Conservation (phyloP, 257 asterid species). For the Linaria vulgaris region DNA sequence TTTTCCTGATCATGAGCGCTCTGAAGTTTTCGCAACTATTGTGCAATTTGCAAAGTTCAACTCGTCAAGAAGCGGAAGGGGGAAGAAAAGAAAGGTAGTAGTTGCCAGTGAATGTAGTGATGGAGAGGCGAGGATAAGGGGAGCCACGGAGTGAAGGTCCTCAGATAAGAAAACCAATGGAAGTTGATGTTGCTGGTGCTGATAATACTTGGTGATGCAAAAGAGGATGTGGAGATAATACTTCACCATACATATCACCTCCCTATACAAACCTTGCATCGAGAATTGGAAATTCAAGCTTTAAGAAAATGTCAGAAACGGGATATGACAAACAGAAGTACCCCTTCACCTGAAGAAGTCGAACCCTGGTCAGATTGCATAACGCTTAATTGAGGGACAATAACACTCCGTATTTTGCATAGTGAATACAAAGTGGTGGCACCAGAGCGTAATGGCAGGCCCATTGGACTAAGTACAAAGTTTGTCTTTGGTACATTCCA, state of each 20-base stretch:
- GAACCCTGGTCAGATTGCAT: too few relatives aligned
- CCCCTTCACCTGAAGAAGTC: too few relatives aligned
- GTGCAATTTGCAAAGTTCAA: conserved; percentile 25
- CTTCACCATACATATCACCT: conserved; percentile 69
- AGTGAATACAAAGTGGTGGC: too few relatives aligned
- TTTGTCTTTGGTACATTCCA: conserved; percentile 51
- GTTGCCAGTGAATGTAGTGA: conserved; percentile 10
- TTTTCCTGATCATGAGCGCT: conserved; percentile 38
- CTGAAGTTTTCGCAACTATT: conserved; percentile 39
- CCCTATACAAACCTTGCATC: conserved; percentile 47
- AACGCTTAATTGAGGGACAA: too few relatives aligned
- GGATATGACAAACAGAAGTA: conserved; percentile 35
- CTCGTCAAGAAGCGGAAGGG: conserved; percentile 23
- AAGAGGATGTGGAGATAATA: conserved; percentile 31
- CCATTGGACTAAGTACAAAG: conserved; percentile 74
- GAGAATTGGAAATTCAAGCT: conserved; percentile 31
- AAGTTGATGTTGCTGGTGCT: conserved; percentile 23
- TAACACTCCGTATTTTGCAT: too few relatives aligned
- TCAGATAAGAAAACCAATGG: conserved; percentile 17
- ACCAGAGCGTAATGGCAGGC: conserved; percentile 92
- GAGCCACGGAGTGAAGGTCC: conserved; percentile 24
- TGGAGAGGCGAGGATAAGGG: conserved; percentile 16
- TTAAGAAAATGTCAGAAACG: conserved; percentile 27
- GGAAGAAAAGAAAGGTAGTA: conserved; percentile 30
- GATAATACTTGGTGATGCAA: conserved; percentile 29